Evolutionary conservation across 441 rosid species (phyloP).

Genomic region (Flueggea neowawraea): DNA sequence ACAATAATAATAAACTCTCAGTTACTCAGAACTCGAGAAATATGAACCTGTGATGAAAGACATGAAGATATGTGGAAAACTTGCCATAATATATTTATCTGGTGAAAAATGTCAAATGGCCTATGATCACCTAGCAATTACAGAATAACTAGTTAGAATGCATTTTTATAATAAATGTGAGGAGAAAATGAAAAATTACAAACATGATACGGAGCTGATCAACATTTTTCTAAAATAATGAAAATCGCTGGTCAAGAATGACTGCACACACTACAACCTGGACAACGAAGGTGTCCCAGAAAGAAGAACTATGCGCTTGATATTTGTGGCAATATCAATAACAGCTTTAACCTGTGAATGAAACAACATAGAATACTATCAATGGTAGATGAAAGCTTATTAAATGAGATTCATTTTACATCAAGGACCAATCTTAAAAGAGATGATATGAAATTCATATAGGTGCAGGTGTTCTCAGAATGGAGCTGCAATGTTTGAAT

Average conservation of each 20-base stretch:
- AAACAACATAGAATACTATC: neutral
- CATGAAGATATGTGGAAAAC: conserved; percentile 29
- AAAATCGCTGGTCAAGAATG: neutral
- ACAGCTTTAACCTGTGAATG: conserved; percentile 68
- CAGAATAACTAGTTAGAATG: conserved; percentile 29
- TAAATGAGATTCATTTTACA: neutral
- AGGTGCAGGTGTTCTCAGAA: too few relatives aligned
- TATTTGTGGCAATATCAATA: conserved; percentile 79
- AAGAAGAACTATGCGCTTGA: conserved; percentile 72
- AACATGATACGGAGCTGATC: neutral
- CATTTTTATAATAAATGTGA: neutral
- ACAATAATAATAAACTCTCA: conserved; percentile 22
- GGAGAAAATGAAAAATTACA: neutral
- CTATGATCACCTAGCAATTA: conserved; percentile 66
- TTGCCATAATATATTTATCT: conserved; percentile 93
- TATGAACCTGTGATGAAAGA: conserved; percentile 4
- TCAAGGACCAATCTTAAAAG: neutral
- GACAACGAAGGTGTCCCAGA: conserved; percentile 99
- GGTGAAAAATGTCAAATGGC: conserved; percentile 97
- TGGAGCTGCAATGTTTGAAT: too few relatives aligned
- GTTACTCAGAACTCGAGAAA: conserved; percentile 15
- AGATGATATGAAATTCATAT: neutral
- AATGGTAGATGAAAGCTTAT: neutral
- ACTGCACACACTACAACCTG: conserved; percentile 58
- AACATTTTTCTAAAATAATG: neutral